Evolutionary conservation across 306 rosid species (phyloP), one percentile per base, ranked within the genome.

Genomic region (Psophocarpus tetragonolobus): DNA sequence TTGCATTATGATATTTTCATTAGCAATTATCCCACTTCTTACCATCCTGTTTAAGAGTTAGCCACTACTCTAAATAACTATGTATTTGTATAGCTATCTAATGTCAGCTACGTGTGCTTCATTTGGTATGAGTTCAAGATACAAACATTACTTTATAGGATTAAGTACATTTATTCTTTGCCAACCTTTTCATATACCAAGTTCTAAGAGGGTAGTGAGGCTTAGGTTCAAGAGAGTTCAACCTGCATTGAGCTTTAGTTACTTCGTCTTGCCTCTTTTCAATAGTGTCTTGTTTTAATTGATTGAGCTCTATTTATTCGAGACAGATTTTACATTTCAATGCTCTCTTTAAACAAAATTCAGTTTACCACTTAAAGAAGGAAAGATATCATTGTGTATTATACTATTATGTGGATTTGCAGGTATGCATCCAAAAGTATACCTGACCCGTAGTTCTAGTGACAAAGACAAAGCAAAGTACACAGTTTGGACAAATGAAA

Each of bases 401-500:
- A 17, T 68, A 32, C 2, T 15, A 36, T 69, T 75, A 17, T 68
- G 26, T 78, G 82, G 63, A 48, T 69, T 82, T 82, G 81, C 83
- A 85, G 89, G 86, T 66, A 78, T 84, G 80, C 78, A 72, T 76
- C 74, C 64, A 44, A 84, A 81, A 51, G 69, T 74, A 57, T 73
- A 86, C 24, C 79, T 75, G 61, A 77, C 82, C 81, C 82, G 78
- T 68, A 72, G 87, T 79, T 73, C 85, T 81, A 82, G 68, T 81
- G 86, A 47, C 70, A 88, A 84, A 57, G 88, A 86, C 75, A 86
- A 80, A 68, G 80, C 57, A 54, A 84, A 69, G 70, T 77, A 86
- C 62, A 35, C 84, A 36, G 75, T 81, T 6, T 88, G 92, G 92
- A 88, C 90, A 21, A 65, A 66, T 73, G 84, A 88, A 76, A 88